Percentiles rank a stretch among this genome's conserved stretches.
These are phyloP conservation scores for Chlamydomonas applanata DNA, from an alignment of 139 green algal genomes.

Conservation along the genomic window DNA sequence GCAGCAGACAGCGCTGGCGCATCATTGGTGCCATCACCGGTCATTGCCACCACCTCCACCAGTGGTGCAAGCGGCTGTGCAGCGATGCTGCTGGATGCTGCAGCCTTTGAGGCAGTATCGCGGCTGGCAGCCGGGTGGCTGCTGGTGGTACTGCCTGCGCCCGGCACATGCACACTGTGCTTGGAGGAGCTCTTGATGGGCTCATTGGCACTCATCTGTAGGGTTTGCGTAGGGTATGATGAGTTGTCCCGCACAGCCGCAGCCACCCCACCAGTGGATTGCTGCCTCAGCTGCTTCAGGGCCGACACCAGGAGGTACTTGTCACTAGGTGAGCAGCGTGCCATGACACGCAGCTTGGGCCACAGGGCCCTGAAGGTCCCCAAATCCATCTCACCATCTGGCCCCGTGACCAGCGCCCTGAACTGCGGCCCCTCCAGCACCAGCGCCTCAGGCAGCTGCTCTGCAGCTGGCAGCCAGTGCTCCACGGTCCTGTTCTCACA, in stretches of 20 bases:
- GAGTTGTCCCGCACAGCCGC: neutral
- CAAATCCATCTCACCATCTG: slow-evolving; percentile 60
- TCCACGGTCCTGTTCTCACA: neutral
- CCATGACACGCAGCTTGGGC: slow-evolving; percentile 81
- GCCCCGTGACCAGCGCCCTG: slow-evolving; percentile 43
- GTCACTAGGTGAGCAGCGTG: slow-evolving; percentile 85
- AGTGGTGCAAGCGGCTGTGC: neutral
- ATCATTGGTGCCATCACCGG: slow-evolving; percentile 90
- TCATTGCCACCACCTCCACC: slow-evolving; percentile 28
- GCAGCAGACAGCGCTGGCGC: slow-evolving; percentile 79
- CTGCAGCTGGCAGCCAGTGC: neutral
- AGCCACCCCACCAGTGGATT: neutral
- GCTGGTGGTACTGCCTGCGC: no score
- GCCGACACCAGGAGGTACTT: slow-evolving; percentile 85
- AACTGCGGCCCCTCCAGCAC: slow-evolving; percentile 73
- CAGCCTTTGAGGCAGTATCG: no score
- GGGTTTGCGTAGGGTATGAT: no score
- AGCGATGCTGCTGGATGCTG: neutral
- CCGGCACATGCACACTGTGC: no score
- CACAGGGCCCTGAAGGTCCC: slow-evolving; percentile 67
- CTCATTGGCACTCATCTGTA: no score
- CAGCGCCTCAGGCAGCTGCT: neutral
- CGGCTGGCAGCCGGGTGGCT: no score
- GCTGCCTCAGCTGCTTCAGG: slow-evolving; percentile 26
- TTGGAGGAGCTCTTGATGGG: no score